These are phyloP conservation scores for Pseudonitzschia multistriata DNA, from an alignment of 108 stramenopile genomes.

Conservation along the genomic window DNA sequence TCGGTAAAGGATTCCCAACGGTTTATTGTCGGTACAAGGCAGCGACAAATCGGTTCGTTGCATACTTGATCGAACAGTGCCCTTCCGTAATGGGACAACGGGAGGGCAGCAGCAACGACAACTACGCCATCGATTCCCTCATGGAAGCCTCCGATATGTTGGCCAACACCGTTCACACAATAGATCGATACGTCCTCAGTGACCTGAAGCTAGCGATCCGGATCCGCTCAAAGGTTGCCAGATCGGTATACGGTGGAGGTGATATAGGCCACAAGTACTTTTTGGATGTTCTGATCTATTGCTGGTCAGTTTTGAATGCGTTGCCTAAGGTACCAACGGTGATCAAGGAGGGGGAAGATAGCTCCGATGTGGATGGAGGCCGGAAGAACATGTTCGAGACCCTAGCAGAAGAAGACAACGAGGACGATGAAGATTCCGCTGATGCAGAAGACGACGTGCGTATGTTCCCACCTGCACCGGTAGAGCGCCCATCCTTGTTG, in stretches of 20 bases:
- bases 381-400: not conserved
- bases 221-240: slow-evolving; percentile 33
- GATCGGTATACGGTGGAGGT: slow-evolving; percentile 34
- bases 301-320: slow-evolving; percentile 27
- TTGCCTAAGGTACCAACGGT: slow-evolving; percentile 9
- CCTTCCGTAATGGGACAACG: slow-evolving; percentile 1
- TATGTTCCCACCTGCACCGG: slow-evolving; percentile 16
- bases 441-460: slow-evolving; percentile 33
- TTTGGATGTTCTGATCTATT: slow-evolving; percentile 38
- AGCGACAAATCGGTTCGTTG: slow-evolving; percentile 37
- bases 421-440: slow-evolving; percentile 30
- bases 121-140: slow-evolving; percentile 18
- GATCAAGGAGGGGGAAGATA: slow-evolving; percentile 11
- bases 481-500: slow-evolving; percentile 25
- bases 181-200: slow-evolving; percentile 28
- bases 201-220: slow-evolving; percentile 45
- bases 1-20: slow-evolving; percentile 15
- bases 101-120: no score
- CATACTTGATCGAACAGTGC: slow-evolving; percentile 10
- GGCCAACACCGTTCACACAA: slow-evolving; percentile 5
- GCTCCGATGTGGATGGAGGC: not conserved
- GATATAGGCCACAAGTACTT: slow-evolving; percentile 47
- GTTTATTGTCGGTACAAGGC: slow-evolving; percentile 44
- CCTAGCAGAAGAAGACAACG: slow-evolving; percentile 5
- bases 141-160: slow-evolving; percentile 43